phyloP scores from a whole-genome alignment of 2,329 filamentous ascomycete genomes.

The Periconia sp. region DNA sequence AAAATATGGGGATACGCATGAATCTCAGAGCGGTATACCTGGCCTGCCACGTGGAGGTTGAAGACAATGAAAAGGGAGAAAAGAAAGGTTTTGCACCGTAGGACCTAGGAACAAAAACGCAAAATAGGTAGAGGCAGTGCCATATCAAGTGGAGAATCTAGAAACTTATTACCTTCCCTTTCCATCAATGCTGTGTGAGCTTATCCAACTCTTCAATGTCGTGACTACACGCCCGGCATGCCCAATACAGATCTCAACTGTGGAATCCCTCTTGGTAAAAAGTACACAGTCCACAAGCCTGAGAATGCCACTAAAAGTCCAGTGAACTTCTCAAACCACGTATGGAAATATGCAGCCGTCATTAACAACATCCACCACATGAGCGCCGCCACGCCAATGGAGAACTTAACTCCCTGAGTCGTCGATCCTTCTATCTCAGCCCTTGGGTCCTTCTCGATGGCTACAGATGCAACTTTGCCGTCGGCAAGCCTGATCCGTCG shows the following conservation, averaged over 20 bases:
- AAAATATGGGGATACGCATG: too few species aligned
- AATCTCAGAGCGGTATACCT: too few species aligned
- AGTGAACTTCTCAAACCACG: slow-evolving; percentile 89
- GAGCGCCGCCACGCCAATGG: slow-evolving; percentile 67
- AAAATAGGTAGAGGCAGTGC: too few species aligned
- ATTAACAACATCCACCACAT: slow-evolving; percentile 97
- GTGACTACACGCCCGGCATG: slow-evolving; percentile 56
- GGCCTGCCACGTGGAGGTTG: too few species aligned
- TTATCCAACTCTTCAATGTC: too few species aligned
- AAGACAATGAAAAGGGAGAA: too few species aligned
- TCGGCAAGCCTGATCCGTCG: slow-evolving; percentile 70
- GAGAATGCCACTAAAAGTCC: slow-evolving; percentile 56
- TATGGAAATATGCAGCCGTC: slow-evolving; percentile 98
- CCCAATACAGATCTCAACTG: slow-evolving; percentile 51
- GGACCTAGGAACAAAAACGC: too few species aligned
- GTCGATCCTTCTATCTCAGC: slow-evolving; percentile 48
- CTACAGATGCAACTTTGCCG: slow-evolving; percentile 62
- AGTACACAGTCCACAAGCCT: slow-evolving; percentile 55
- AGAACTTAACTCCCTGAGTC: slow-evolving; percentile 61
- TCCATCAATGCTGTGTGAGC: background rate
- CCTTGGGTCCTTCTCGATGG: slow-evolving; percentile 46
- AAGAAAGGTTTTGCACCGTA: too few species aligned
- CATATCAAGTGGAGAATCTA: too few species aligned
- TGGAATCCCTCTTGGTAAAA: slow-evolving; percentile 54
- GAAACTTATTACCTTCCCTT: background rate